Base-by-base conservation (phyloP, 1,284 basidiomycete genomes). In the Laetiporus sulphureus region DNA sequence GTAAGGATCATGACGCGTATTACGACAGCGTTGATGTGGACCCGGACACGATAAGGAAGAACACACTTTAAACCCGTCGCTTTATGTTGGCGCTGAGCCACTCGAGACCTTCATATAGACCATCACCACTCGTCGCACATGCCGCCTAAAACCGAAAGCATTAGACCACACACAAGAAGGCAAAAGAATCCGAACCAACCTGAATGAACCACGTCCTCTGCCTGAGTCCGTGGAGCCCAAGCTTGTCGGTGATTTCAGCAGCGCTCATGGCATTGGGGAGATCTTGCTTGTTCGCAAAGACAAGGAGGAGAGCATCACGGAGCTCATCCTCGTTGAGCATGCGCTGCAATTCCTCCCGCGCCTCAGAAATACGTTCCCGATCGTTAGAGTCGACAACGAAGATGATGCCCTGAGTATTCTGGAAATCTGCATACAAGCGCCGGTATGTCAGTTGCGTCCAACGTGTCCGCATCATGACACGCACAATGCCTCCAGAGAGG, bases 241-340 rank as follows among this genome's bases (percentile, higher is more conserved):
- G 91, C 72, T 99, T 99, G 72, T 99, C 96, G 50, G 96, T 99
- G 64, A 99, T 97, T 70, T 99, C 96, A 52, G 96, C 91, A 29
- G 96, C 95, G 67, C 95, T 97, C 95, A 99, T 99, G 51, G 96
- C 96, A 65, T 97, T 96, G 54, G 94, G 94, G 57, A 97, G 71
- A 81, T 97, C 94, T 69, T 97, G 94, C 74, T 97, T 98, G 83
- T 99, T 98, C 65, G 94, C 94, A 60, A 96, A 99, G 58, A 99
- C 96, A 54, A 99, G 84, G 56, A 99, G 83, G 59, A 98, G 86
- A 38, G 96, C 96, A 66, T 99, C 93, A 52, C 95, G 90, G 55
- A 99, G 87, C 73, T 99, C 96, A 62, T 99, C 95, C 70, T 99
- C 96, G 70, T 97, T 98, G 67, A 99, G 73, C 94, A 99, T 99